Evolutionary conservation across 139 green algal species (phyloP), one percentile per base, ranked within the genome.

Genomic region (Ulvella scutata): DNA sequence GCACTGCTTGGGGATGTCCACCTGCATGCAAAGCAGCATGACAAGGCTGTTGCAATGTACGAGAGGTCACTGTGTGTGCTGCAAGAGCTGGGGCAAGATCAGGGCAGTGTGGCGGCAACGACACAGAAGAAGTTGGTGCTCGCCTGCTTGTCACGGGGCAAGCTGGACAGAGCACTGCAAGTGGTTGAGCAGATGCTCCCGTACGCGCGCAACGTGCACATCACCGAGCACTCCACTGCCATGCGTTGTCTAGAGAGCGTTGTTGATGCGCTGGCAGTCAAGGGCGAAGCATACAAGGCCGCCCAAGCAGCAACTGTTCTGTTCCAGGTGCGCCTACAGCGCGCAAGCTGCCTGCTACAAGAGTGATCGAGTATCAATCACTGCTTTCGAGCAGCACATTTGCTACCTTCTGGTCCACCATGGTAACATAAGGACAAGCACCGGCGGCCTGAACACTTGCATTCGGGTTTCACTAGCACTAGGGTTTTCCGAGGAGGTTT

Each of bases 211-310:
- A 67, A 23, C 20, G 51, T 67, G 51, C 51, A 67, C 51, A 67
- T 67, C 51, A 67, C 51, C n/a, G 51, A 67, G 51, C 51, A 67
- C 51, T 67, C 51, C n/a, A 67, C 51, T n/a, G 51, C 51, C 1
- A 67, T 67, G 51, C 51, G 33, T 26, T 67, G 51, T 26, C 51
- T 67, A 29, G 51, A 67, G 51, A 26, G 9, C 20, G 51, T 67
- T 10, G 51, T 29, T n/a, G 51, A 67, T 26, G 51, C 10, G 51
- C 51, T 67, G 51, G 51, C 51, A 26, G 6, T 13, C 51, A 6
- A 6, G 9, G 51, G 51, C 6, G 51, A 67, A n/a, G 33, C 51
- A n/a, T 36, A 26, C 51, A 23, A 10, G 9, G 51, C 51, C n/a
- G 17, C 33, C 51, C 51, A n/a, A 26, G 51, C 51, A 10, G 51